phyloP scores from a whole-genome alignment of 345 rosid genomes.

The Gossypium sturtianum region DNA sequence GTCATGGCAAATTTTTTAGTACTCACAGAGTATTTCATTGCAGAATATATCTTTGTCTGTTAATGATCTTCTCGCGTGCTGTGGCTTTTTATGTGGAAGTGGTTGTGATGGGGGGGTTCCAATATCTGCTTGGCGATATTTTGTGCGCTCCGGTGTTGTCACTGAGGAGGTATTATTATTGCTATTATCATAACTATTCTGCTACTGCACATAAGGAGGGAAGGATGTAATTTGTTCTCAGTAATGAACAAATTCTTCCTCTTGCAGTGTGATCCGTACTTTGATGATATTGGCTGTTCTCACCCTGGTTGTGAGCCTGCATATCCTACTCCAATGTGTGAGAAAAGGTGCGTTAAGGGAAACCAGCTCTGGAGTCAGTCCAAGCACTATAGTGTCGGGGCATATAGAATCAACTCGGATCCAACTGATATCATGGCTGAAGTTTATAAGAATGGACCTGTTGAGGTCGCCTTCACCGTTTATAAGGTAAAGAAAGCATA shows the following conservation, averaged over 20 bases:
- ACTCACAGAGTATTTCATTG: slow-evolving; percentile 11
- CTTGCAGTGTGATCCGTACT: slow-evolving; percentile 86
- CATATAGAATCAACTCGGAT: slow-evolving; percentile 65
- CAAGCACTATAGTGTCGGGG: slow-evolving; percentile 67
- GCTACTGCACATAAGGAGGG: not conserved
- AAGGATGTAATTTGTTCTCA: not conserved
- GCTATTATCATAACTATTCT: not conserved
- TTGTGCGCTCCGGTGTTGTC: slow-evolving; percentile 70
- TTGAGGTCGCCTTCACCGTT: slow-evolving; percentile 86
- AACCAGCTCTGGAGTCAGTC: slow-evolving; percentile 73
- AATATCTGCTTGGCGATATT: slow-evolving; percentile 78
- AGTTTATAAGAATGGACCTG: slow-evolving; percentile 82
- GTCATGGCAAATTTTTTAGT: not conserved
- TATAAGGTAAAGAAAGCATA: slow-evolving; percentile 56
- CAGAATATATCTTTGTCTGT: slow-evolving; percentile 82
- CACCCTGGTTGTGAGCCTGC: slow-evolving; percentile 98
- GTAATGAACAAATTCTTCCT: not conserved
- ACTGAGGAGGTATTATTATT: slow-evolving; percentile 65
- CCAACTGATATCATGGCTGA: slow-evolving; percentile 80
- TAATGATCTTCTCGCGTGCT: slow-evolving; percentile 89
- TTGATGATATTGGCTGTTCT: slow-evolving; percentile 78
- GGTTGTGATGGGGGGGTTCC: slow-evolving; percentile 96
- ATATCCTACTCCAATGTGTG: slow-evolving; percentile 78
- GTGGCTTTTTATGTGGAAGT: slow-evolving; percentile 83
- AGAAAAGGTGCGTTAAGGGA: slow-evolving; percentile 56